phyloP scores from a whole-genome alignment of 1,284 basidiomycete genomes.

The Cerrena zonata region DNA sequence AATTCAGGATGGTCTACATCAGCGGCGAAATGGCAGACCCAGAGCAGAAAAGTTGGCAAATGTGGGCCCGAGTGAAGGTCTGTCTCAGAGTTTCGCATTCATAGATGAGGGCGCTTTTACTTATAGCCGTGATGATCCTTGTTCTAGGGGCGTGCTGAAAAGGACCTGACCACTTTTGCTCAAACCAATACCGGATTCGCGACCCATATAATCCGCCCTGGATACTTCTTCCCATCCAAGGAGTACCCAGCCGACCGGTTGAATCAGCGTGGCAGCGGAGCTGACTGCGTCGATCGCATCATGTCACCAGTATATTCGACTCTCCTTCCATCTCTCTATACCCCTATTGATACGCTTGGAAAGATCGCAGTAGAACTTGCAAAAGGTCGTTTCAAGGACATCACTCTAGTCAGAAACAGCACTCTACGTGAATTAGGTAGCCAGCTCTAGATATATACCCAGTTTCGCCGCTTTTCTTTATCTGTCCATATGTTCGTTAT shows the following conservation, averaged over 20 bases:
- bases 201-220: slow-evolving; percentile 26
- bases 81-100: slow-evolving; percentile 3
- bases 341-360: slow-evolving; percentile 21
- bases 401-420: slow-evolving; percentile 20
- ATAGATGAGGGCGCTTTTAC: not conserved
- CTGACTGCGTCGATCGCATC: slow-evolving; percentile 15
- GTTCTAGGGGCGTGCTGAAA: slow-evolving; percentile 27
- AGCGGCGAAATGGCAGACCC: slow-evolving; percentile 30
- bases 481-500: too few species aligned
- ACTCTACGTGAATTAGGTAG: slow-evolving; percentile 25
- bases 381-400: slow-evolving; percentile 27
- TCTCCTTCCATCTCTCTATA: slow-evolving; percentile 15
- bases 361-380: slow-evolving; percentile 25
- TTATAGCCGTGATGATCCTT: not conserved
- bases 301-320: slow-evolving; percentile 11
- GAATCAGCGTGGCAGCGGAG: slow-evolving; percentile 21
- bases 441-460: too few species aligned
- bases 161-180: slow-evolving; percentile 21
- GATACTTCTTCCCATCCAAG: slow-evolving; percentile 28
- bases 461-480: too few species aligned
- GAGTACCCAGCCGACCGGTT: slow-evolving; percentile 24
- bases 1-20: slow-evolving; percentile 32
- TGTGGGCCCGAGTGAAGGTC: slow-evolving; percentile 34
- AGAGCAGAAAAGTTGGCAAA: slow-evolving; percentile 22
- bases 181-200: slow-evolving; percentile 17